These are phyloP conservation scores for Solidago caesia DNA, from an alignment of 129 eudicot genomes.

Conservation along the genomic window DNA sequence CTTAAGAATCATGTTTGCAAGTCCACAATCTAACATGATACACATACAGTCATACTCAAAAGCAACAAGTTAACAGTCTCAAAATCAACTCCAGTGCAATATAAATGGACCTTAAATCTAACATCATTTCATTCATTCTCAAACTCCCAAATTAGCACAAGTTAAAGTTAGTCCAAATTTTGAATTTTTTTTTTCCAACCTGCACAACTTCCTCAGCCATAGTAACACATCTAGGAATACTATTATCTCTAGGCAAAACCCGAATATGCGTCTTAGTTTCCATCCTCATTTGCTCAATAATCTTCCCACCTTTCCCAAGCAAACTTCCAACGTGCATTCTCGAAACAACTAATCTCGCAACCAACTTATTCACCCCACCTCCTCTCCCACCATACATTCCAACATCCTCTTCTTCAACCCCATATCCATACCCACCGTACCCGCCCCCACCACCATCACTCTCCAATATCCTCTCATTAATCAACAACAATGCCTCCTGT, in stretches of 20 bases:
- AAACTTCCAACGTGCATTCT: constrained; percentile 94
- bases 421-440: constrained; percentile 43
- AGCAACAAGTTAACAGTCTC: constrained; percentile 16
- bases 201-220: constrained; percentile 98
- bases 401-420: constrained; percentile 46
- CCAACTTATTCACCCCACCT: constrained; percentile 53
- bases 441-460: constrained; percentile 57
- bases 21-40: background rate
- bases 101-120: too few relatives aligned
- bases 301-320: constrained; percentile 97
- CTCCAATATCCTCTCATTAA: constrained; percentile 93
- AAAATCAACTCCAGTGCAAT: background rate
- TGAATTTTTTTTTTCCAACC: constrained; percentile 35
- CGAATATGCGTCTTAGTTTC: constrained; percentile 97
- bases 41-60: too few relatives aligned
- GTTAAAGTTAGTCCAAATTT: background rate
- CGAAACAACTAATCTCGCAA: constrained; percentile 83
- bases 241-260: constrained; percentile 91
- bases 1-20: constrained; percentile 6
- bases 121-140: background rate
- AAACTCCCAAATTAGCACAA: background rate
- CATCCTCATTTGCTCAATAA: constrained; percentile 96
- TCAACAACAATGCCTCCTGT: constrained; percentile 89
- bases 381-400: constrained; percentile 45
- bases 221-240: constrained; percentile 77